Percentiles rank a stretch among this genome's conserved stretches.
phyloP scores from a whole-genome alignment of 148 eudicot species.

The Drosera capensis region DNA sequence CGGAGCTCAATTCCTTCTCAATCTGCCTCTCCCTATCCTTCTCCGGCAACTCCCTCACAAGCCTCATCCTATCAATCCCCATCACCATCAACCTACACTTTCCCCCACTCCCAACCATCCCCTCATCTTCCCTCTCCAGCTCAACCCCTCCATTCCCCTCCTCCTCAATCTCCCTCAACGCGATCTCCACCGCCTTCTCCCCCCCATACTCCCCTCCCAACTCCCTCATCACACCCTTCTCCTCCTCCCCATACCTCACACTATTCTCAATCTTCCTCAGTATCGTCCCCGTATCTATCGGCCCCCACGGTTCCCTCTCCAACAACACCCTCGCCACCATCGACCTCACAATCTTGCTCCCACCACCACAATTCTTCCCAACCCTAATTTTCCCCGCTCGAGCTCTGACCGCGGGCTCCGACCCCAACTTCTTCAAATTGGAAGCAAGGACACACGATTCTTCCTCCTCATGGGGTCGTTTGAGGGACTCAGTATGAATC shows the following conservation, averaged over 20 bases:
- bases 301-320: constrained; percentile 53
- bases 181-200: constrained; percentile 41
- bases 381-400: constrained; percentile 5
- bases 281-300: constrained; percentile 65
- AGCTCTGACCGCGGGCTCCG: constrained; percentile 6
- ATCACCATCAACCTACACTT: constrained; percentile 68
- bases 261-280: constrained; percentile 66
- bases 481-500: too few relatives aligned
- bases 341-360: constrained; percentile 37
- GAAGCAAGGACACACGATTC: too few relatives aligned
- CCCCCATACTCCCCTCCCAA: constrained; percentile 61
- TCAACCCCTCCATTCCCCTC: constrained; percentile 63
- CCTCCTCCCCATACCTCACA: constrained; percentile 17
- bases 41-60: constrained; percentile 62
- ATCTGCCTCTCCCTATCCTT: constrained; percentile 15
- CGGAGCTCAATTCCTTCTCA: constrained; percentile 11
- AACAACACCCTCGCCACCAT: constrained; percentile 67
- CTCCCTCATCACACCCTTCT: constrained; percentile 51
- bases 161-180: constrained; percentile 45
- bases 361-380: constrained; percentile 15
- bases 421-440: constrained; percentile 5
- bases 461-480: too few relatives aligned
- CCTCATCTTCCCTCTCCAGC: constrained; percentile 60
- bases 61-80: constrained; percentile 44
- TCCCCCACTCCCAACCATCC: constrained; percentile 63